Percentiles rank a stretch among this genome's conserved stretches.
Conservation (phyloP, 139 green algal species). For the Spirogloea muscicola region DNA sequence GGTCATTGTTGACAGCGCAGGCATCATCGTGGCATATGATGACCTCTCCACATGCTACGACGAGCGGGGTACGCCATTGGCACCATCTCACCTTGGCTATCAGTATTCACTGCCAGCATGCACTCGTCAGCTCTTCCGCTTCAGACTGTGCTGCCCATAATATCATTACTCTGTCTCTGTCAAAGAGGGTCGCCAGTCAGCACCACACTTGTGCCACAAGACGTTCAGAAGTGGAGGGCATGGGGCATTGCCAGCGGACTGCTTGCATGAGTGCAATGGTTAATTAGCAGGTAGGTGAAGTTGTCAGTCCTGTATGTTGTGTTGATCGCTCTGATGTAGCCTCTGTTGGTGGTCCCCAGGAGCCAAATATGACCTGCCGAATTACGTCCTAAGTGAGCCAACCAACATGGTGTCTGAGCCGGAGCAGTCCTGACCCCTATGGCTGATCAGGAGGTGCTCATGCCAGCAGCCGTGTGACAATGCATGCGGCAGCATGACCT, state of each 20-base stretch:
- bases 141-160: not conserved
- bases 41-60: slow-evolving; percentile 83
- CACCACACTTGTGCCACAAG: not conserved
- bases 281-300: not conserved
- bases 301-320: not conserved
- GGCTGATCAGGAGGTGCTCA: too few relatives aligned
- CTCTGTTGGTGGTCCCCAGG: not conserved
- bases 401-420: too few relatives aligned
- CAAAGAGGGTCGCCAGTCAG: not conserved
- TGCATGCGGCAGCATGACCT: too few relatives aligned
- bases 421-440: too few relatives aligned
- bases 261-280: not conserved
- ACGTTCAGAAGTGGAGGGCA: not conserved
- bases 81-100: not conserved
- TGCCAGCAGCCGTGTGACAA: too few relatives aligned
- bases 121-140: too few relatives aligned
- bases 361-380: slow-evolving; percentile 20
- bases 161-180: not conserved
- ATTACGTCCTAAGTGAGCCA: slow-evolving; percentile 7
- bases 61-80: slow-evolving; percentile 56
- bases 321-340: not conserved
- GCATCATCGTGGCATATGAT: slow-evolving; percentile 66
- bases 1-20: slow-evolving; percentile 71
- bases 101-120: not conserved
- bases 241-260: not conserved